A percentile compares a stretch with the other conserved stretches of the same genome.
Conservation (phyloP, 495 filamentous ascomycete species). For the Clavariopsis aquatica region DNA sequence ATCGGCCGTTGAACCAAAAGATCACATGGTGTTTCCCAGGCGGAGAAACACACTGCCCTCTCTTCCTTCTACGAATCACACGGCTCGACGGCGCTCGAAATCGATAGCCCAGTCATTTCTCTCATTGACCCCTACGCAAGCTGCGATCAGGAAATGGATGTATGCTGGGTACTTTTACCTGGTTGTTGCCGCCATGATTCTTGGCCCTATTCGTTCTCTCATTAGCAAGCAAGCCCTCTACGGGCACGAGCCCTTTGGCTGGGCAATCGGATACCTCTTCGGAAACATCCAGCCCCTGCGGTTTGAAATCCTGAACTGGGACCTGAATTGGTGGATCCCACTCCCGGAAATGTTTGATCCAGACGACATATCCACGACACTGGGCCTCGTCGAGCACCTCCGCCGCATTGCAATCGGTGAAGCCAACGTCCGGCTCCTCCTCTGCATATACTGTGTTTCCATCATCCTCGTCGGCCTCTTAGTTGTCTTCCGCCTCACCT, state of each 20-base stretch:
- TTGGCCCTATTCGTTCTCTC: slow-evolving; percentile 71
- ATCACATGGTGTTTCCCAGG: background rate
- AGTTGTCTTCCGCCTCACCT: slow-evolving; percentile 70
- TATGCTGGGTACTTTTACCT: slow-evolving; percentile 79
- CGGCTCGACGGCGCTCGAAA: slow-evolving; percentile 60
- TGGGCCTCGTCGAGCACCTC: slow-evolving; percentile 24
- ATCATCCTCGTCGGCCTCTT: slow-evolving; percentile 70
- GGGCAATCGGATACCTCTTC: slow-evolving; percentile 87
- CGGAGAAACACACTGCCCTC: slow-evolving; percentile 30
- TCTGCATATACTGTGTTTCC: slow-evolving; percentile 69
- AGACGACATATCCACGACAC: slow-evolving; percentile 24
- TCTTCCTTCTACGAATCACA: slow-evolving; percentile 12
- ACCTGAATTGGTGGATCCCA: slow-evolving; percentile 73
- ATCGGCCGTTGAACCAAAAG: slow-evolving; percentile 31
- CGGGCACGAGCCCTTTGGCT: slow-evolving; percentile 80
- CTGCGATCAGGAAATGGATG: slow-evolving; percentile 72
- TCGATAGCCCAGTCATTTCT: slow-evolving; percentile 72
- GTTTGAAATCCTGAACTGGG: slow-evolving; percentile 63
- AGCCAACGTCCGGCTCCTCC: slow-evolving; percentile 77
- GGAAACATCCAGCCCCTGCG: slow-evolving; percentile 63
- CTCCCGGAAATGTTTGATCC: slow-evolving; percentile 58
- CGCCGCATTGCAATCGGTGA: slow-evolving; percentile 55
- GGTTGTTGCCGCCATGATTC: slow-evolving; percentile 61
- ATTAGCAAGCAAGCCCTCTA: slow-evolving; percentile 65
- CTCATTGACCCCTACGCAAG: slow-evolving; percentile 76